Base-by-base conservation (phyloP, 164 flowering plant genomes). In the Chimonanthus praecox region DNA sequence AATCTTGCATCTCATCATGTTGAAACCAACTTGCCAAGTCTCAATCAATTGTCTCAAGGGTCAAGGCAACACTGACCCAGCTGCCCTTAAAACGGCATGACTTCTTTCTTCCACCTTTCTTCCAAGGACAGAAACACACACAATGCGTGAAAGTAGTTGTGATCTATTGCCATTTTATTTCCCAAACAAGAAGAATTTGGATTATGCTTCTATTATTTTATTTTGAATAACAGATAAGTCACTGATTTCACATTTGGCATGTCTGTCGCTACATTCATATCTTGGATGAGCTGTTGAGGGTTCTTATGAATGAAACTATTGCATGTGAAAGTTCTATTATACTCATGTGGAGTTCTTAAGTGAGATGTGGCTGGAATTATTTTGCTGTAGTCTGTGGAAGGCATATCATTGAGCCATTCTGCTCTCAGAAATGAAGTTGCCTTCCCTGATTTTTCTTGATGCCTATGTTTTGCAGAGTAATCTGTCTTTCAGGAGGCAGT, bases 391-490 rank as follows among this genome's bases (percentile, higher is more conserved):
- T 21, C 66, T 63, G 13, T 63, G 5, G 66, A 63, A 20, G 66
- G 66, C 66, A 33, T 63, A 63, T 63, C 66, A 18, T 63, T 20
- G 43, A 63, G 46, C 10, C 66, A 63, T 33, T 63, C 66, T 21
- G 66, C 66, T 63, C 33, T 18, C 66, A 63, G 66, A 63, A 63
- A 20, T 20, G 44, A 63, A 63, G 66, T 63, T 63, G 66, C 66
- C 66, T 63, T 63, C 66, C 66, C 21, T 3, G n/a, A 20, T 63
- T 63, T 33, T 63, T 33, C 44, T 63, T 63, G 44, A 43, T 33
- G 44, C 46, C 66, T 63, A 63, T 63, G 66, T 63, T 63, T 63
- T 63, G 66, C 66, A 63, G 66, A 63, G 66, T 33, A 63, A 63
- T 63, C 66, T 63, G 66, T 63, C 66, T 63, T 33, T 63, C 66